Conservation (phyloP, 2,329 filamentous ascomycete species). For the Grosmannia serpens region DNA sequence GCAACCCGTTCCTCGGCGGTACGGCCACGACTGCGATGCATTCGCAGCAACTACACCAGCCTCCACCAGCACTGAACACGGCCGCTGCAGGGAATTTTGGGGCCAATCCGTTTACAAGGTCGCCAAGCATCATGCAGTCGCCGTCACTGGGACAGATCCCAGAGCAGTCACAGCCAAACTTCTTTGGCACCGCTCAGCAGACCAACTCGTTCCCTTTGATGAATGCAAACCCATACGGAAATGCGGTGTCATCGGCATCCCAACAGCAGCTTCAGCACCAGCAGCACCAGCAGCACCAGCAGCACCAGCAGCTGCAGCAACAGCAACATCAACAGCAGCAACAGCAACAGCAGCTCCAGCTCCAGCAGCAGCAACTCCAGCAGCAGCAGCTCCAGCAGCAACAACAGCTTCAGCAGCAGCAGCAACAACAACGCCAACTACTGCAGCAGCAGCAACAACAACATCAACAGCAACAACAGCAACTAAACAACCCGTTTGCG, state of each 20-base stretch:
- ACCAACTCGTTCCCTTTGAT: conserved; percentile 7
- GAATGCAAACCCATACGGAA: conserved; percentile 5
- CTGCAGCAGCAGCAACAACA: background rate
- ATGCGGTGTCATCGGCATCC: background rate
- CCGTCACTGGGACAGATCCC: conserved; percentile 39
- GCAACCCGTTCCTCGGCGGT: conserved; percentile 38
- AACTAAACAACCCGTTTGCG: conserved; percentile 20
- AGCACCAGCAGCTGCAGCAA: background rate
- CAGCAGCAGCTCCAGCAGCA: background rate
- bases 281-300: background rate
- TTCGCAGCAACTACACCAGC: conserved; percentile 22
- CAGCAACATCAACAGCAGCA: conserved; percentile 2
- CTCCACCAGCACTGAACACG: conserved; percentile 26
- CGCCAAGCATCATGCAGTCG: conserved; percentile 38
- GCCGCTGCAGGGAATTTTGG: conserved; percentile 20
- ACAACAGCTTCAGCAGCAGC: background rate
- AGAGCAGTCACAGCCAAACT: conserved; percentile 35
- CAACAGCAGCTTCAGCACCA: background rate
- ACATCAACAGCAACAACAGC: conserved; percentile 5
- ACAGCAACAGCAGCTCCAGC: conserved; percentile 3
- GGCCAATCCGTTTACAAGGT: conserved; percentile 37
- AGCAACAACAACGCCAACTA: background rate
- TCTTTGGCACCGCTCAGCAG: conserved; percentile 19
- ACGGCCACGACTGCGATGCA: background rate
- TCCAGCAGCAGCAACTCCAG: background rate